Evolutionary conservation across 164 flowering plant genomes (phyloP).

Genomic region (Umbellularia californica): DNA sequence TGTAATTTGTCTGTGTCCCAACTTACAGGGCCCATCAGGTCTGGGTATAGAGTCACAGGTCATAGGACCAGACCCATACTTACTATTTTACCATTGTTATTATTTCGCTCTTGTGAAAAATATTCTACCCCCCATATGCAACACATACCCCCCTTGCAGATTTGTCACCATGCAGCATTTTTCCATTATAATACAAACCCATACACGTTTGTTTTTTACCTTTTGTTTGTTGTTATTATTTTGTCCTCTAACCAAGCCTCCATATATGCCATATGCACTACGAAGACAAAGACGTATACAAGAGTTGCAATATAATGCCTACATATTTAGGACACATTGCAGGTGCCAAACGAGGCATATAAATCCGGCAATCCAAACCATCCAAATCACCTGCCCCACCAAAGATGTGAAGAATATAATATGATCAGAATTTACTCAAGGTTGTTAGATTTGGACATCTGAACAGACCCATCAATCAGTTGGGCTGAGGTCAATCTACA

Average conservation of each 20-base stretch:
- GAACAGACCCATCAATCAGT: background rate
- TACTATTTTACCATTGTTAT: background rate
- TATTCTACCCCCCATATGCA: background rate
- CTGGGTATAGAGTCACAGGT: too few species aligned
- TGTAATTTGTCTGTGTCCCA: too few species aligned
- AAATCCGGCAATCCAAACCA: background rate
- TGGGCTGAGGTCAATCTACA: background rate
- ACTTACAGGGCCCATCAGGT: too few species aligned
- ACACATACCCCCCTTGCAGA: background rate
- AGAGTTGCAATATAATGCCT: background rate
- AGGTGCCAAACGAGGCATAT: background rate
- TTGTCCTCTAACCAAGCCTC: background rate
- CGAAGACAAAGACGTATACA: background rate
- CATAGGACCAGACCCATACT: background rate
- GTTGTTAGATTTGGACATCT: background rate
- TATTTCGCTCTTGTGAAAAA: background rate
- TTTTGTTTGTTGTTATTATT: slow-evolving; percentile 4
- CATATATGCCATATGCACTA: too few species aligned
- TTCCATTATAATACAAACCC: background rate
- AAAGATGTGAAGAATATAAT: background rate
- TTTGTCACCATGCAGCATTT: background rate
- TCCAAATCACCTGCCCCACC: background rate
- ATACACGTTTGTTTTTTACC: slow-evolving; percentile 1
- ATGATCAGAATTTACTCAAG: background rate
- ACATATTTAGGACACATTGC: too few species aligned